A percentile compares a stretch with the other conserved stretches of the same genome.
These are phyloP conservation scores for Volvox carteri DNA, from an alignment of 163 green algal genomes.

Conservation along the genomic window DNA sequence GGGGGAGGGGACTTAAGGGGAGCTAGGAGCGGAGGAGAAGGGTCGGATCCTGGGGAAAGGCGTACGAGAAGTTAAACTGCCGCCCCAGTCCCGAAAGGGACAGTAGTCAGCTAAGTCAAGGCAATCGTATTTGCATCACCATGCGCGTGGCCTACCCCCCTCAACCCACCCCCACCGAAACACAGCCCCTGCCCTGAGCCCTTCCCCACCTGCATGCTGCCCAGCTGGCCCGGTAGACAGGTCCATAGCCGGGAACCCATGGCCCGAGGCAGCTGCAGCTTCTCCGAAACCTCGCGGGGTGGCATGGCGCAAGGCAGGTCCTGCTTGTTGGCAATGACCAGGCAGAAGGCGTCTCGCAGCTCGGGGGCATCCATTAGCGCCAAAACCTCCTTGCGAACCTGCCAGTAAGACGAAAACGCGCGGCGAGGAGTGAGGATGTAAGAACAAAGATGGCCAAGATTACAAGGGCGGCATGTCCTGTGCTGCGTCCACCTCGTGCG, in stretches of 20 bases:
- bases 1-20: background rate
- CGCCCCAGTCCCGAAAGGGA: no score
- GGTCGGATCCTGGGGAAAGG: no score
- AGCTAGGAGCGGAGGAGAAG: no score
- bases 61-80: no score
- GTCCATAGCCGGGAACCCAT: constrained; percentile 1
- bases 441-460: no score
- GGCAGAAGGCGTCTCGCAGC: constrained; percentile 61
- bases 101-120: no score
- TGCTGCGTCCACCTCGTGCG: no score
- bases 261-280: constrained; percentile 21
- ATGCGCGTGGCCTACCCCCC: no score
- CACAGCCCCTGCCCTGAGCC: no score
- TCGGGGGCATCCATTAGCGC: constrained; percentile 22
- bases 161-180: no score
- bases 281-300: background rate
- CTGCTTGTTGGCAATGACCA: constrained; percentile 93
- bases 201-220: constrained; percentile 85
- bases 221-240: constrained; percentile 76
- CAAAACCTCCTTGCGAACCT: constrained; percentile 13
- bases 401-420: background rate
- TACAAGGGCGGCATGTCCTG: no score
- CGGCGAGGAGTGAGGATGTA: background rate
- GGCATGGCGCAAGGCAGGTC: constrained; percentile 69
- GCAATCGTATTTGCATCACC: no score